phyloP scores from a whole-genome alignment of 2,329 filamentous ascomycete species.

The Volutella citrinella region DNA sequence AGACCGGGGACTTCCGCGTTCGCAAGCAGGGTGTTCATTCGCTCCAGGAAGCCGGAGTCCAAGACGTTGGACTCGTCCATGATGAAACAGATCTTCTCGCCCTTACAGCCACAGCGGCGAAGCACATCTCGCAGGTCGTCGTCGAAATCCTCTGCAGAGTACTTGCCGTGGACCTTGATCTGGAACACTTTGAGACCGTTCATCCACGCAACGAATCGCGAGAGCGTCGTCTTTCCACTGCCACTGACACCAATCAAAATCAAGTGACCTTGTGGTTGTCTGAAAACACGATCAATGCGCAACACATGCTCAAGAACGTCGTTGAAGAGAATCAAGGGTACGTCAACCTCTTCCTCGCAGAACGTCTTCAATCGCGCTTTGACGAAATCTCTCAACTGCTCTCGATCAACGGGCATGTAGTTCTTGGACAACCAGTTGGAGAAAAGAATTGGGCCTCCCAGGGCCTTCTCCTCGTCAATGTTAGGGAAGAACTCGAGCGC shows the following conservation, averaged over 20 bases:
- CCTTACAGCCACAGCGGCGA: slow-evolving; percentile 91
- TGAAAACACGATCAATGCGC: slow-evolving; percentile 96
- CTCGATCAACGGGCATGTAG: slow-evolving; percentile 93
- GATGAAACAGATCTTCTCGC: slow-evolving; percentile 99
- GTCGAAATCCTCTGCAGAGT: slow-evolving; percentile 97
- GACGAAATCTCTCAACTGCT: slow-evolving; percentile 93
- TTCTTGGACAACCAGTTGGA: slow-evolving; percentile 99
- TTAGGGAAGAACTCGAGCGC: slow-evolving; percentile 91
- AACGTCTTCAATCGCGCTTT: slow-evolving; percentile 97
- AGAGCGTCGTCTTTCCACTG: slow-evolving; percentile 96
- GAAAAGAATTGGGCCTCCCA: slow-evolving; percentile 92
- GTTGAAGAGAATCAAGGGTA: slow-evolving; percentile 98
- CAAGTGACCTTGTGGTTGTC: slow-evolving; percentile 95
- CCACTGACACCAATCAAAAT: slow-evolving; percentile 98
- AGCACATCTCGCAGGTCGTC: slow-evolving; percentile 94
- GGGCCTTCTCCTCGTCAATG: slow-evolving; percentile 85
- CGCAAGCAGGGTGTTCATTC: slow-evolving; percentile 98
- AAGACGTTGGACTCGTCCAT: slow-evolving; percentile 99
- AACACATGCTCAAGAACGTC: slow-evolving; percentile 97
- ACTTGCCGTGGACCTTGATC: slow-evolving; percentile 99
- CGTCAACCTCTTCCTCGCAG: slow-evolving; percentile 98
- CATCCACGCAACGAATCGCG: slow-evolving; percentile 99
- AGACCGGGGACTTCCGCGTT: slow-evolving; percentile 99
- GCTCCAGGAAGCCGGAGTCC: slow-evolving; percentile 96
- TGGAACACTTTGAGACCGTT: slow-evolving; percentile 98